These are phyloP conservation scores for Sphaerulina vaccinii DNA, from an alignment of 2,329 filamentous ascomycete genomes.

Conservation along the genomic window DNA sequence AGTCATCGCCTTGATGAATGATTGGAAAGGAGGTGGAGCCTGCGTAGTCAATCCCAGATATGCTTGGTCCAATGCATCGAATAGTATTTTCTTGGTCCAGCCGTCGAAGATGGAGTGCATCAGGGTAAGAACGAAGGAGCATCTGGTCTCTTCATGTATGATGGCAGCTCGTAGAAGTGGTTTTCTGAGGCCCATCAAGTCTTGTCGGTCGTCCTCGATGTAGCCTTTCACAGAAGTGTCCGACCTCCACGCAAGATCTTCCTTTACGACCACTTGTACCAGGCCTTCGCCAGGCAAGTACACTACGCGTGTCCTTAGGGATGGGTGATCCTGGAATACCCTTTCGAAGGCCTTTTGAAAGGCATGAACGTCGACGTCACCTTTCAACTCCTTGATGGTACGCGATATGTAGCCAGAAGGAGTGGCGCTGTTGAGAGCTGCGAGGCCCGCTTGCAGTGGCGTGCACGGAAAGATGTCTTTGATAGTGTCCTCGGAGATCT, in stretches of 20 bases:
- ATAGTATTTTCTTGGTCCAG: conserved; percentile 39
- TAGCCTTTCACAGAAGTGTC: conserved; percentile 35
- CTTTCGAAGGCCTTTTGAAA: conserved; percentile 40
- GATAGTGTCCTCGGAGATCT: conserved; percentile 15
- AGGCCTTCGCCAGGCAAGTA: conserved; percentile 12
- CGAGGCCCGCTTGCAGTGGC: conserved; percentile 36
- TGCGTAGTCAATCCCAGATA: neutral
- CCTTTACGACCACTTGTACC: conserved; percentile 31
- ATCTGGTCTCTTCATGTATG: neutral
- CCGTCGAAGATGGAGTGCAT: conserved; percentile 45
- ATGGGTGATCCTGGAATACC: conserved; percentile 33
- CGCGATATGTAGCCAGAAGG: conserved; percentile 55
- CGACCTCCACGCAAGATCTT: conserved; percentile 34
- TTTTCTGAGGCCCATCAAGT: conserved; percentile 42
- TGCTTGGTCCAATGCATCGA: conserved; percentile 30
- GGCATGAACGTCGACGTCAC: conserved; percentile 34
- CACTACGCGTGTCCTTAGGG: conserved; percentile 40
- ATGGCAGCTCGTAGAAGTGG: conserved; percentile 40
- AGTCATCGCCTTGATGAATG: neutral
- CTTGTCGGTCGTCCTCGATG: conserved; percentile 37
- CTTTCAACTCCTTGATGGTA: neutral
- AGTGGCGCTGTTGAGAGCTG: conserved; percentile 54
- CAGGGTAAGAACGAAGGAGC: conserved; percentile 17
- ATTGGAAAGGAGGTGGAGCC: conserved; percentile 1
- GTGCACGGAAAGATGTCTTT: conserved; percentile 53